Percentiles rank a stretch among this genome's conserved stretches.
phyloP scores from a whole-genome alignment of 2,329 filamentous ascomycete genomes.

The Bipolaris bicolor region DNA sequence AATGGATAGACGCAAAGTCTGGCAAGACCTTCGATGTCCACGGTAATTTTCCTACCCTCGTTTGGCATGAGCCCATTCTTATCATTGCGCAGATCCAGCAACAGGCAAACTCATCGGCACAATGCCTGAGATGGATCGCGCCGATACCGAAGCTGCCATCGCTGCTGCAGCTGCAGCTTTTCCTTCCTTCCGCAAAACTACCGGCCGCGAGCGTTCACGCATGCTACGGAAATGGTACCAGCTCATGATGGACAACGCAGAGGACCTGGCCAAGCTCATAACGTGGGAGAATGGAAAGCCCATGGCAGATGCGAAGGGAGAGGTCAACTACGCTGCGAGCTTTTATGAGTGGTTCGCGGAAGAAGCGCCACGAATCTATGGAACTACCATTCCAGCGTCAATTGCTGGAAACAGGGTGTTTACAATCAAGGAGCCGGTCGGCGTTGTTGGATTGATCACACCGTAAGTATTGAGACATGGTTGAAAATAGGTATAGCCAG shows the following conservation, averaged over 20 bases:
- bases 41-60: constrained; percentile 43
- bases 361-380: constrained; percentile 53
- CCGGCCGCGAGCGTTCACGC: constrained; percentile 75
- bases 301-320: constrained; percentile 58
- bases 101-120: constrained; percentile 81
- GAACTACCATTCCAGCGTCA: constrained; percentile 74
- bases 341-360: constrained; percentile 53
- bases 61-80: constrained; percentile 6
- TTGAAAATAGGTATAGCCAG: constrained; percentile 6
- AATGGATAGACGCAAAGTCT: constrained; percentile 86
- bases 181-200: constrained; percentile 71
- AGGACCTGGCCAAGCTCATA: constrained; percentile 81
- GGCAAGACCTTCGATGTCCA: constrained; percentile 89
- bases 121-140: constrained; percentile 79
- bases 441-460: constrained; percentile 81
- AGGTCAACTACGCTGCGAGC: constrained; percentile 49
- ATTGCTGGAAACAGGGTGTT: constrained; percentile 75
- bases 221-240: constrained; percentile 83
- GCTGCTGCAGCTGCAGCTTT: constrained; percentile 80
- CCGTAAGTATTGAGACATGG: constrained; percentile 56
- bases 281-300: constrained; percentile 93
- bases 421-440: constrained; percentile 82
- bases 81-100: constrained; percentile 69
- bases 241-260: constrained; percentile 75
- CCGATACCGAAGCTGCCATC: constrained; percentile 83